Conservation (phyloP, 1,284 basidiomycete species). For the Ceratorhiza oryzae-sativae region DNA sequence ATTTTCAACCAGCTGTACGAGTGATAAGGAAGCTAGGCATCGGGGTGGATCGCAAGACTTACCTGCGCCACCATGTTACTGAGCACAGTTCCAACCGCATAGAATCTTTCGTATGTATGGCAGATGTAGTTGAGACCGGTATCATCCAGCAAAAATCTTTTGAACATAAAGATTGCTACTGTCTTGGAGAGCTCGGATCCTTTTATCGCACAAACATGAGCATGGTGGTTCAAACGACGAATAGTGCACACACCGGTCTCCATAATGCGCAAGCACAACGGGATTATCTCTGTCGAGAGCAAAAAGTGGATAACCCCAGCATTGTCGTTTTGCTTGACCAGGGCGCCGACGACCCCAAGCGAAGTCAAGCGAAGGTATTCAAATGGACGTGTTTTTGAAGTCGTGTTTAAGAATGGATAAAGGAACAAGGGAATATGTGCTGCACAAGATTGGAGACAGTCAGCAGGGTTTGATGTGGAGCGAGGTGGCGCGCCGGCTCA, state of each 20-base stretch:
- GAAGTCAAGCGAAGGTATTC: conserved; percentile 98
- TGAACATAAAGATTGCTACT: conserved; percentile 99
- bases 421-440: conserved; percentile 99
- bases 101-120: conserved; percentile 99
- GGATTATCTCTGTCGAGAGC: conserved; percentile 99
- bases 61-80: conserved; percentile 96
- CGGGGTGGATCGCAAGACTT: not conserved
- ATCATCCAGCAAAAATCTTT: conserved; percentile 98
- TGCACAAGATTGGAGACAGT: conserved; percentile 48
- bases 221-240: not conserved
- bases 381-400: conserved; percentile 97
- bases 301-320: conserved; percentile 99
- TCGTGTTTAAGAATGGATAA: conserved; percentile 99
- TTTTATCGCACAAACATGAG: not conserved
- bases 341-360: conserved; percentile 96
- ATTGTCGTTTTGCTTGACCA: conserved; percentile 99
- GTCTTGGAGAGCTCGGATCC: conserved; percentile 99
- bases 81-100: conserved; percentile 97
- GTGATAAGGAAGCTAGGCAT: not conserved
- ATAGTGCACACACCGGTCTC: conserved; percentile 66
- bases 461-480: not conserved
- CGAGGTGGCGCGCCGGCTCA: conserved; percentile 51
- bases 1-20: conserved; percentile 77
- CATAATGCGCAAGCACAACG: conserved; percentile 99
- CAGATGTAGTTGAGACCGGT: conserved; percentile 98